These are phyloP conservation scores for Lanmaoa rubissima DNA, from an alignment of 768 basidiomycete species.

Conservation along the genomic window DNA sequence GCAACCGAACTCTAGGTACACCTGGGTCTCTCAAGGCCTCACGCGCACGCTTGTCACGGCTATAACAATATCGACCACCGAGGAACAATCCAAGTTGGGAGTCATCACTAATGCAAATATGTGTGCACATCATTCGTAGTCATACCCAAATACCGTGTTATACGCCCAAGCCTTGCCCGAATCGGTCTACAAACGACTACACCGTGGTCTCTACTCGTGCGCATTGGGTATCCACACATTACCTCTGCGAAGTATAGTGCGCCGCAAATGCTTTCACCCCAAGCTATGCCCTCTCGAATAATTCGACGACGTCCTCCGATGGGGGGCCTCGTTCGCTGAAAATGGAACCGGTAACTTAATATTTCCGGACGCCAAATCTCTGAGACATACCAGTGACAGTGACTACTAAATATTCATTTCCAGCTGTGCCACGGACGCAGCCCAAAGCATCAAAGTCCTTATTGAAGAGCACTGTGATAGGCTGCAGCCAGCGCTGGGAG, in stretches of 20 bases:
- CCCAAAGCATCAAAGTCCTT: constrained; percentile 32
- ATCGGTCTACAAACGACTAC: not conserved
- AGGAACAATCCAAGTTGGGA: not conserved
- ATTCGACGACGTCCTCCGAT: constrained; percentile 8
- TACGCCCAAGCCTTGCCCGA: not conserved
- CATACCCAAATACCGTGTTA: not conserved
- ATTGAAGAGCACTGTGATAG: constrained; percentile 17
- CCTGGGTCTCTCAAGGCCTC: too few species aligned
- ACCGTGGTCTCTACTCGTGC: not conserved
- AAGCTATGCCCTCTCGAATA: constrained; percentile 13
- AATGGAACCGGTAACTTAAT: not conserved
- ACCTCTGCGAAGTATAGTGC: constrained; percentile 12
- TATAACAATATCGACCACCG: not conserved
- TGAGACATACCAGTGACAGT: constrained; percentile 12
- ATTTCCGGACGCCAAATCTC: not conserved
- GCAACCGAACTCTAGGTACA: not conserved
- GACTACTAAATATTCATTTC: constrained; percentile 21
- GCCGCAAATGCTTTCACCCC: constrained; percentile 1
- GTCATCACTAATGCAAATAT: too few species aligned
- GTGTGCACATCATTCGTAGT: not conserved
- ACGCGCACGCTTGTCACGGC: not conserved
- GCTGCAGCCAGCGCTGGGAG: constrained; percentile 15
- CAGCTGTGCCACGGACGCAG: constrained; percentile 35
- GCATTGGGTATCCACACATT: too few species aligned
- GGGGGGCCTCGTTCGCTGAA: constrained; percentile 20